These are phyloP conservation scores for Telfairia occidentalis DNA, from an alignment of 331 rosid species.

Conservation along the genomic window DNA sequence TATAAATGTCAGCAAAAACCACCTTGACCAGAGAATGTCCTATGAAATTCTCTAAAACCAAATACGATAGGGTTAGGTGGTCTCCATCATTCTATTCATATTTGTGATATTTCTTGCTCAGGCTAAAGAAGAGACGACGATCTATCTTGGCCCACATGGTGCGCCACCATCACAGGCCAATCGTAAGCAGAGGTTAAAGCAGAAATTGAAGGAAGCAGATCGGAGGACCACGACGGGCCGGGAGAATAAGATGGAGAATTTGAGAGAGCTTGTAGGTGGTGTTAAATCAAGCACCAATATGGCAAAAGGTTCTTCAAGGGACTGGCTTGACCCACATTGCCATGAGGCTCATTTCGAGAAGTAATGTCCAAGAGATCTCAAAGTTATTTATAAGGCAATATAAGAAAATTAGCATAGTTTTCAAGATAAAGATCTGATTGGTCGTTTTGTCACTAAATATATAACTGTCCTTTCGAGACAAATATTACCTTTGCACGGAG, in stretches of 20 bases:
- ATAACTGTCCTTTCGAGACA: not conserved
- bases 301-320: conserved; percentile 51
- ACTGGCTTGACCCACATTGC: conserved; percentile 96
- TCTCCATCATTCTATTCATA: not conserved
- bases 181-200: conserved; percentile 70
- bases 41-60: not conserved
- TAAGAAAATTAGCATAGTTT: not conserved
- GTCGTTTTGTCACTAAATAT: not conserved
- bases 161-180: conserved; percentile 69
- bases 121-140: conserved; percentile 59
- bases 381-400: not conserved
- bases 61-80: not conserved
- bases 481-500: not conserved
- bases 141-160: conserved; percentile 92
- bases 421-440: not conserved
- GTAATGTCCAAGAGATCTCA: conserved; percentile 7
- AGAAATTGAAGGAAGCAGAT: conserved; percentile 91
- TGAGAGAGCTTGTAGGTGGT: conserved; percentile 85
- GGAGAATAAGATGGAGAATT: conserved; percentile 77
- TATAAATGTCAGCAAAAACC: not conserved
- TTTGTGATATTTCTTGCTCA: conserved; percentile 14
- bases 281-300: conserved; percentile 33
- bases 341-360: conserved; percentile 77
- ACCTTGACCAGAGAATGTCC: not conserved
- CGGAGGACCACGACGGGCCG: conserved; percentile 48